Conservation (phyloP, 108 stramenopile species). For the Nannochloropsis salina region DNA sequence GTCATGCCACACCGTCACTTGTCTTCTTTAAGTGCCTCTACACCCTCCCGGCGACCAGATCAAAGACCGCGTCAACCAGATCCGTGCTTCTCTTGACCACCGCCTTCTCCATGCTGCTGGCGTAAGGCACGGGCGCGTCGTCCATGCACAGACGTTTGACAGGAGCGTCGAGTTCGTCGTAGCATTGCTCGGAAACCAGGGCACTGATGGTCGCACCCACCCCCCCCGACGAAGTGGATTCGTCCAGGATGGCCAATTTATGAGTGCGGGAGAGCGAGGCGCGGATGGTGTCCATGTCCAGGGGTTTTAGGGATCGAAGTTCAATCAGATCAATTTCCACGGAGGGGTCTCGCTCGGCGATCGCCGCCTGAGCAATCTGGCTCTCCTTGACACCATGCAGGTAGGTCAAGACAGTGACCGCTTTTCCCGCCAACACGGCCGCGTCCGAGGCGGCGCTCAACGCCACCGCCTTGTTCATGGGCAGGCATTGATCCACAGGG, state of each 20-base stretch:
- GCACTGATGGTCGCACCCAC: constrained; percentile 94
- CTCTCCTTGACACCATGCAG: constrained; percentile 94
- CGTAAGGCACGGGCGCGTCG: constrained; percentile 94
- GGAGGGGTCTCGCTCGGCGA: constrained; percentile 52
- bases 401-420: constrained; percentile 94
- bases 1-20: not conserved
- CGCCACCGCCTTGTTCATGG: constrained; percentile 83
- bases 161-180: constrained; percentile 90
- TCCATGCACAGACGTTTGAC: constrained; percentile 95
- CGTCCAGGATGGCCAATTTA: constrained; percentile 89
- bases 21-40: not conserved
- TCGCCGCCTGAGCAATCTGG: constrained; percentile 61
- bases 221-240: constrained; percentile 88
- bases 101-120: constrained; percentile 84
- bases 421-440: constrained; percentile 66
- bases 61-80: constrained; percentile 29
- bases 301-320: constrained; percentile 87
- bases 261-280: constrained; percentile 73
- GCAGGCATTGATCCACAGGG: constrained; percentile 78
- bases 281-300: constrained; percentile 88
- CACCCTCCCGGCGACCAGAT: constrained; percentile 24
- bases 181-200: constrained; percentile 81
- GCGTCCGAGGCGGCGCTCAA: constrained; percentile 75
- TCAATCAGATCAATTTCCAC: constrained; percentile 95
- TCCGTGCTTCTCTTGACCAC: constrained; percentile 40